Evolutionary conservation across 2,329 filamentous ascomycete species (phyloP).

Genomic region (Lachnellula suecica): DNA sequence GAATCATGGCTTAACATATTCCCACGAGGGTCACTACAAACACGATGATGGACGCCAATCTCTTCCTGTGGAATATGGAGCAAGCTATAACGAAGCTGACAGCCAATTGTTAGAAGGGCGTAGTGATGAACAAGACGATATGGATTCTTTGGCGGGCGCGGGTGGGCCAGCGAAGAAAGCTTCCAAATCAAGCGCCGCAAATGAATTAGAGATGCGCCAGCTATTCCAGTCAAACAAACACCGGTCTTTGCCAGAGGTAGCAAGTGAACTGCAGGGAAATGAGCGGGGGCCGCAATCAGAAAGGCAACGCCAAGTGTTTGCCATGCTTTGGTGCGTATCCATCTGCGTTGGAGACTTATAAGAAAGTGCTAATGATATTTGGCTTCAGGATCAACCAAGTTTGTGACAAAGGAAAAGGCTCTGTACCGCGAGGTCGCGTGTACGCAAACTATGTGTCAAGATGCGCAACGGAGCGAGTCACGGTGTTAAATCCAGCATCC

Average conservation of each 20-base stretch:
- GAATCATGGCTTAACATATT: slow-evolving; percentile 43
- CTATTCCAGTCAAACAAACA: slow-evolving; percentile 69
- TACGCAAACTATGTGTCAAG: slow-evolving; percentile 94
- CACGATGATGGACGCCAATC: slow-evolving; percentile 45
- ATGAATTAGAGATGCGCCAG: slow-evolving; percentile 78
- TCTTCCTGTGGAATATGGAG: slow-evolving; percentile 53
- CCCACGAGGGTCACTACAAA: slow-evolving; percentile 39
- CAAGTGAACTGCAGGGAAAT: slow-evolving; percentile 73
- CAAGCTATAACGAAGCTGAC: slow-evolving; percentile 57
- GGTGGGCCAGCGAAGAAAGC: slow-evolving; percentile 51
- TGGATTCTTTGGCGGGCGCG: slow-evolving; percentile 48
- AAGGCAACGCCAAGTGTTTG: slow-evolving; percentile 81
- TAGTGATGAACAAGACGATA: slow-evolving; percentile 56
- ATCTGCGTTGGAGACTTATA: background rate
- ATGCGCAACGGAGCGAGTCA: slow-evolving; percentile 90
- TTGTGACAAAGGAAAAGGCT: slow-evolving; percentile 74
- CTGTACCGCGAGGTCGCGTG: slow-evolving; percentile 87
- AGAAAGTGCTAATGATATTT: background rate
- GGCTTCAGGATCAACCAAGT: slow-evolving; percentile 66
- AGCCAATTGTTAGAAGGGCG: slow-evolving; percentile 58
- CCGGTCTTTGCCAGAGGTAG: slow-evolving; percentile 69
- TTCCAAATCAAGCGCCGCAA: slow-evolving; percentile 72
- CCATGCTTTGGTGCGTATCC: slow-evolving; percentile 75
- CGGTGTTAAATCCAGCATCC: slow-evolving; percentile 92
- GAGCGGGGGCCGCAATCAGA: slow-evolving; percentile 80